Evolutionary conservation across 1,139 yeast genomes (phyloP), one percentile per base, ranked within the genome.

Genomic region (Debaryomycetaceae sp.): DNA sequence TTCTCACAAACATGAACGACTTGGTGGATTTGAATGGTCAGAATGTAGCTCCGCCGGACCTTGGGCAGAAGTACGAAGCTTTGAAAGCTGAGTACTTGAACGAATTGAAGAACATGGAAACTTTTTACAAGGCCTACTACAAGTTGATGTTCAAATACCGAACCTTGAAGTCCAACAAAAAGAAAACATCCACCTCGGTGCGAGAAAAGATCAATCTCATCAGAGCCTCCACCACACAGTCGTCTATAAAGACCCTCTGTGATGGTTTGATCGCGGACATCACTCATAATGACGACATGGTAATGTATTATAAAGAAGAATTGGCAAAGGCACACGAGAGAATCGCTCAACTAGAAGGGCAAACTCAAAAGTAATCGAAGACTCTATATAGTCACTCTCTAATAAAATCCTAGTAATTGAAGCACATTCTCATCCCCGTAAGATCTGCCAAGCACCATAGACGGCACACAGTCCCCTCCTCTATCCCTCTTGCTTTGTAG

Each of bases 91-190:
- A 67, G 24, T 66, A 66, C 47, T 47, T 69, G 7, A 54, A 53
- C 6, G 75, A 71, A 45, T 51, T 69, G 29, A 53, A 56, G 23
- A 61, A 56, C 38, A 62, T 66, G 14, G 66, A 63, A 48, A 50
- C 47, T 11, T 60, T 71, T 40, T 68, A 68, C 49, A 56, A 65
- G 41, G 67, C 68, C 13, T 78, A 74, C 52, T 67, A 72, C 49
- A 60, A 63, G 43, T 62, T 78, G 29, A 68, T 71, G 31, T 54
- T 65, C 40, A 75, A 73, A 52, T 76, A 77, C 53, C 63, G 69
- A 37, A 62, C 62, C 13, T 55, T 75, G 47, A 73, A 71, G 45
- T 49, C 50, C 38, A 51, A 55, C 27, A 39, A 43, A 5, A 40
- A 37, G 7, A 36, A 40, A 5, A 38, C 49, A 29, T 40, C 50